These are phyloP conservation scores for Mrakia frigida DNA, from an alignment of 768 basidiomycete genomes.

Conservation along the genomic window DNA sequence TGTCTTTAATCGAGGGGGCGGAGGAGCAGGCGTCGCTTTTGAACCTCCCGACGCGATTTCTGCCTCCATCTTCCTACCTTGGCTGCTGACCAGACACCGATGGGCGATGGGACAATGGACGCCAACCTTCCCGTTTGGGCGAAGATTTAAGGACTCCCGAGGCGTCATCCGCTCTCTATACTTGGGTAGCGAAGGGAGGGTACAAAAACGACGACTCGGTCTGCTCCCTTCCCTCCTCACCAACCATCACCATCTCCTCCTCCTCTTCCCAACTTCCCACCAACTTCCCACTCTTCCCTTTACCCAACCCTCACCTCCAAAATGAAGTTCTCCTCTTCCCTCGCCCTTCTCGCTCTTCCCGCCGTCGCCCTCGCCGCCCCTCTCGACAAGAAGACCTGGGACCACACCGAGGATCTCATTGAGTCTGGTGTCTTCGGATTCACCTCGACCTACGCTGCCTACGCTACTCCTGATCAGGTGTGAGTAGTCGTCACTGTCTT, in stretches of 20 bases:
- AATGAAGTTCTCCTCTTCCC: conserved; percentile 18
- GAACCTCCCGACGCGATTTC: no score
- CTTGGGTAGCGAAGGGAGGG: no score
- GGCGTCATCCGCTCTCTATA: no score
- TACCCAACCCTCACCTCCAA: no score
- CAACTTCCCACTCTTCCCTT: not conserved
- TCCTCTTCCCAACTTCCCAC: not conserved
- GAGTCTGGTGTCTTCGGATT: conserved; percentile 38
- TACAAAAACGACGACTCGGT: no score
- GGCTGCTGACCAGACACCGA: no score
- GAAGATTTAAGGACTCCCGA: no score
- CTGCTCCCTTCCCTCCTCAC: not conserved
- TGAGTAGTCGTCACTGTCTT: not conserved
- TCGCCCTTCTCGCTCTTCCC: conserved; percentile 33
- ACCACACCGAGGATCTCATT: conserved; percentile 21
- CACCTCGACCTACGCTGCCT: conserved; percentile 39
- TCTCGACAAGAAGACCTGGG: conserved; percentile 17
- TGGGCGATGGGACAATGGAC: no score
- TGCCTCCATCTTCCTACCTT: no score
- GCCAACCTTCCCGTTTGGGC: no score
- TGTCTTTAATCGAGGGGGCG: no score
- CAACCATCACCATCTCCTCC: not conserved
- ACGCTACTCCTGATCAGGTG: conserved; percentile 36
- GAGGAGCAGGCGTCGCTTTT: no score
- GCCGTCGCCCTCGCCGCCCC: conserved; percentile 35